Evolutionary conservation across 208 protist genomes (phyloP), one percentile per base, ranked within the genome.

Genomic region (Crithidia expoeki): DNA sequence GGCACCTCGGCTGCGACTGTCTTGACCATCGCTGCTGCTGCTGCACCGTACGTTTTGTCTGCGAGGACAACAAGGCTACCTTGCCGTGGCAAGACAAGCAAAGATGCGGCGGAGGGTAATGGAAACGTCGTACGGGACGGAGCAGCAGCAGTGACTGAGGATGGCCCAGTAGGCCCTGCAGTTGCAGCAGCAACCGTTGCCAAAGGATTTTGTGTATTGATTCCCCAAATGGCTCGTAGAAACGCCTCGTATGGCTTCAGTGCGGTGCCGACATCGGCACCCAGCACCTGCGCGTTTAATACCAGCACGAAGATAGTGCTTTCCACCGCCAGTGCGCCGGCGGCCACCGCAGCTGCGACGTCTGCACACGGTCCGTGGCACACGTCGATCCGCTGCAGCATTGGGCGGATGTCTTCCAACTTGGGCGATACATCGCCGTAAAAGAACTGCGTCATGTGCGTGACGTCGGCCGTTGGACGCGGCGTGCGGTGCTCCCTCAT

Each of bases 381-480:
- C 17, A 80, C 42, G 7, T 52, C 11, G 32, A 80, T 40, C 9
- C 68, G 74, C 17, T 58, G 47, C 47, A 80, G 40, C 68, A 74
- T 73, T 42, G 68, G 47, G 21, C 11, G 28, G 7, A 80, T 71
- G 25, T 80, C 74, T 17, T 57, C 68, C 6, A 23, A 21, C 33
- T 66, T 64, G 11, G 74, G 74, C 14, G 68, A 68, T 7, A 74
- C 57, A 12, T 42, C 68, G 19, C 74, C 74, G 50, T 80, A 80
- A 52, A 61, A 80, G 49, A 72, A 65, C 23, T 80, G 74, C 1
- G 71, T 71, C 55, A 71, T 76, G 63, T 71, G 57, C 10, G 71
- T 71, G 25, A 53, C 63, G 9, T 56, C 53, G 10, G 23, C 44
- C 16, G 12, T 38, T 5, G 42, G 63, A 1, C 57, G 62, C 19